Evolutionary conservation across 108 stramenopile genomes (phyloP).

Genomic region (Skeletonema grethae): DNA sequence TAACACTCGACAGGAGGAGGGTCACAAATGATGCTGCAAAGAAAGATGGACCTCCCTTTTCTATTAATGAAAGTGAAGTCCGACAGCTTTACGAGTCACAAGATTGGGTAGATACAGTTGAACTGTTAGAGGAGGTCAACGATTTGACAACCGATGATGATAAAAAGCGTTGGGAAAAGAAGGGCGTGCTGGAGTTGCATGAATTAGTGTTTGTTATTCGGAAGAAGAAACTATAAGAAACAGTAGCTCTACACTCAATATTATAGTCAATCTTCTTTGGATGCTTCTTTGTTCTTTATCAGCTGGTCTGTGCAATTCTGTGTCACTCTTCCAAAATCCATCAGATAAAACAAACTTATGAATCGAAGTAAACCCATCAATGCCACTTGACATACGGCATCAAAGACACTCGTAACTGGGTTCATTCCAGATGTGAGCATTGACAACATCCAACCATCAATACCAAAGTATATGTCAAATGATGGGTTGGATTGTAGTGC

Average conservation of each 20-base stretch:
- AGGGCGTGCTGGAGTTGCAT: slow-evolving; percentile 39
- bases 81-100: slow-evolving; percentile 51
- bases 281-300: not conserved
- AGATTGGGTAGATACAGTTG: slow-evolving; percentile 61
- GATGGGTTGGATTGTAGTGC: slow-evolving; percentile 59
- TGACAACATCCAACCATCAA: slow-evolving; percentile 87
- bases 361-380: slow-evolving; percentile 72
- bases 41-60: slow-evolving; percentile 71
- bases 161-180: slow-evolving; percentile 48
- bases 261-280: not conserved
- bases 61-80: slow-evolving; percentile 54
- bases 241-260: not conserved
- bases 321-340: slow-evolving; percentile 77
- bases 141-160: slow-evolving; percentile 49
- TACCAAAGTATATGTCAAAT: slow-evolving; percentile 71
- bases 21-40: slow-evolving; percentile 46
- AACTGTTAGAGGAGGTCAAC: slow-evolving; percentile 53
- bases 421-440: slow-evolving; percentile 78
- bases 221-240: slow-evolving; percentile 12
- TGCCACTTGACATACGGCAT: slow-evolving; percentile 72
- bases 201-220: slow-evolving; percentile 48
- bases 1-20: slow-evolving; percentile 56
- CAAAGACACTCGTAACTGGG: slow-evolving; percentile 56
- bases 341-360: slow-evolving; percentile 73
- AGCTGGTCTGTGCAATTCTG: slow-evolving; percentile 23